phyloP scores from a whole-genome alignment of 768 basidiomycete genomes.

The Rubroboletus satanas region DNA sequence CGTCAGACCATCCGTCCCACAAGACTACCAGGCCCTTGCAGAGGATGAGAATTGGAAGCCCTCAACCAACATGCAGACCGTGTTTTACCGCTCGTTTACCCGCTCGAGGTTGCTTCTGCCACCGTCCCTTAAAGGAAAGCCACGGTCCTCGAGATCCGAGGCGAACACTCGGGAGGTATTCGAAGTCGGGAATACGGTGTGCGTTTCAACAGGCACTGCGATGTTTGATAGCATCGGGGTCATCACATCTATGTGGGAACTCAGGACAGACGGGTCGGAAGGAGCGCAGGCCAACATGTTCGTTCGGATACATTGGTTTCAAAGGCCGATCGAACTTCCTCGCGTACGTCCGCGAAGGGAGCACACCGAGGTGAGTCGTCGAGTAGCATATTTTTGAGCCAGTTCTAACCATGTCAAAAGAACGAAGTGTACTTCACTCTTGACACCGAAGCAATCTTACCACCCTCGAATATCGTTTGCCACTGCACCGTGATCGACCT shows the following conservation, averaged over 20 bases:
- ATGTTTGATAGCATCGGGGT: slow-evolving; percentile 62
- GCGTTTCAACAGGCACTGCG: slow-evolving; percentile 45
- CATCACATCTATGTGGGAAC: slow-evolving; percentile 68
- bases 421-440: slow-evolving; percentile 75
- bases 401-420: slow-evolving; percentile 33
- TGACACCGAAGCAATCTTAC: slow-evolving; percentile 43
- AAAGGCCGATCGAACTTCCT: slow-evolving; percentile 61
- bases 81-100: slow-evolving; percentile 30
- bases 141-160: slow-evolving; percentile 9
- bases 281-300: slow-evolving; percentile 42
- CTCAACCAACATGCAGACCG: slow-evolving; percentile 17
- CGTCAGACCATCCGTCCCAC: slow-evolving; percentile 16
- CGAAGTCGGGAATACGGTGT: slow-evolving; percentile 62
- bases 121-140: slow-evolving; percentile 14
- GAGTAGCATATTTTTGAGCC: not conserved
- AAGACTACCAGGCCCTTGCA: slow-evolving; percentile 27
- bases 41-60: slow-evolving; percentile 28
- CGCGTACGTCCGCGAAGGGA: slow-evolving; percentile 56
- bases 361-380: slow-evolving; percentile 49
- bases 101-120: slow-evolving; percentile 16
- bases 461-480: slow-evolving; percentile 48
- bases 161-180: slow-evolving; percentile 33
- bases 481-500: slow-evolving; percentile 46
- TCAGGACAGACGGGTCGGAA: slow-evolving; percentile 27
- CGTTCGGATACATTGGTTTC: slow-evolving; percentile 72